phyloP scores from a whole-genome alignment of 768 basidiomycete genomes.

The Suillus hirtellus region DNA sequence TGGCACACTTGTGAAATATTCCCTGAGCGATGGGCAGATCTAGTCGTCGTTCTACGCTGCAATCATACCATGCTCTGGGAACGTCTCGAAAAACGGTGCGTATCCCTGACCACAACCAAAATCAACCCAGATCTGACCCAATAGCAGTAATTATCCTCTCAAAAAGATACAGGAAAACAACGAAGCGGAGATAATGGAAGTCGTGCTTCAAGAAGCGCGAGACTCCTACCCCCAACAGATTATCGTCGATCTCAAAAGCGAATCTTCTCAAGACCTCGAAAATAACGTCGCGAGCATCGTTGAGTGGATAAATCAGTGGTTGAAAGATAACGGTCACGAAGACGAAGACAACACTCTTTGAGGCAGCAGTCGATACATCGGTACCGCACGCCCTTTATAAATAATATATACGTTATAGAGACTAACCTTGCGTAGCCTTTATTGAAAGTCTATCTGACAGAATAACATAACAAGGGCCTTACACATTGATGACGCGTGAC shows the following conservation, averaged over 20 bases:
- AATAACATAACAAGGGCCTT: not conserved
- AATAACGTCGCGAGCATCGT: conserved; percentile 84
- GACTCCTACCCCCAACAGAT: conserved; percentile 85
- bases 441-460: not conserved
- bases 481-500: not conserved
- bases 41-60: conserved; percentile 90
- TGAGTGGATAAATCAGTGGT: conserved; percentile 86
- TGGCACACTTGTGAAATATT: conserved; percentile 95
- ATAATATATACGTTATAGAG: not conserved
- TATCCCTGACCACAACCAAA: not conserved
- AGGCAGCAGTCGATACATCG: not conserved
- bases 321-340: conserved; percentile 22
- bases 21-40: conserved; percentile 95
- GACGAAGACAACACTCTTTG: not conserved
- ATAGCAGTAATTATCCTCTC: conserved; percentile 72
- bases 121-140: not conserved
- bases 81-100: conserved; percentile 85
- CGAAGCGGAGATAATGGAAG: conserved; percentile 96
- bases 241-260: conserved; percentile 81
- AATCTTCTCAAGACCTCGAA: conserved; percentile 77
- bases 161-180: conserved; percentile 99
- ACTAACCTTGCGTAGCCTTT: not conserved
- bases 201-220: conserved; percentile 85
- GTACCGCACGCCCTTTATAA: not conserved
- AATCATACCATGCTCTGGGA: conserved; percentile 88